Base-by-base conservation (phyloP, 2,329 filamentous ascomycete genomes). In the Stemphylium lycopersici region DNA sequence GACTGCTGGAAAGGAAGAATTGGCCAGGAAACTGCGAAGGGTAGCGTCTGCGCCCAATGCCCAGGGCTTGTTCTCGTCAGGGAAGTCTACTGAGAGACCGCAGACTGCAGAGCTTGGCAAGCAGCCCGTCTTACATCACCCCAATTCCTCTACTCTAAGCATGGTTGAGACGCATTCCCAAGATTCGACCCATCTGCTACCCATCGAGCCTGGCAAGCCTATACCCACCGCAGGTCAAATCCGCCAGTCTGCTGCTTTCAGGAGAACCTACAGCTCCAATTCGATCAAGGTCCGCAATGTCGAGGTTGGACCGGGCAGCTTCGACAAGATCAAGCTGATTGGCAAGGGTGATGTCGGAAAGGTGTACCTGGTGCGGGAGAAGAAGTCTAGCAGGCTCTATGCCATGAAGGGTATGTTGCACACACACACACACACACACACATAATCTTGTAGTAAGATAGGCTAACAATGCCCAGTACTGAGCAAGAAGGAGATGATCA, bases 401-500 rank as follows among this genome's bases (percentile, higher is more conserved):
- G 95, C 95, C 49, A 99, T 99, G 95, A 99, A 99, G 80, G 93
- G 93, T 97, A 76, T 65, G 75, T 56, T 4, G 16, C 8, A 26
- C n/a, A n/a, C n/a, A n/a, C n/a, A n/a, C n/a, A n/a, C n/a, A n/a
- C n/a, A n/a, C n/a, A n/a, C n/a, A n/a, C n/a, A n/a, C n/a, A n/a
- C n/a, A n/a, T n/a, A n/a, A n/a, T n/a, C n/a, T n/a, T n/a, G n/a
- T n/a, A n/a, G 2, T 6, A 16, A 31, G 38, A 18, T 39, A 20
- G 51, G 36, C 73, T 78, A 61, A 78, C 62, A 44, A 29, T 46
- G 48, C 41, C 13, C 72, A 98, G 95, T 99, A 5, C 76, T 99
- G 77, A 98, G 93, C 83, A 99, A 99, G 79, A 97, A 98, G 82
- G 95, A 99, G 78, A 99, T 99, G 95, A 99, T 99, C 78, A 99